Conservation (phyloP, 331 rosid species). For the Quercus tomentella region DNA sequence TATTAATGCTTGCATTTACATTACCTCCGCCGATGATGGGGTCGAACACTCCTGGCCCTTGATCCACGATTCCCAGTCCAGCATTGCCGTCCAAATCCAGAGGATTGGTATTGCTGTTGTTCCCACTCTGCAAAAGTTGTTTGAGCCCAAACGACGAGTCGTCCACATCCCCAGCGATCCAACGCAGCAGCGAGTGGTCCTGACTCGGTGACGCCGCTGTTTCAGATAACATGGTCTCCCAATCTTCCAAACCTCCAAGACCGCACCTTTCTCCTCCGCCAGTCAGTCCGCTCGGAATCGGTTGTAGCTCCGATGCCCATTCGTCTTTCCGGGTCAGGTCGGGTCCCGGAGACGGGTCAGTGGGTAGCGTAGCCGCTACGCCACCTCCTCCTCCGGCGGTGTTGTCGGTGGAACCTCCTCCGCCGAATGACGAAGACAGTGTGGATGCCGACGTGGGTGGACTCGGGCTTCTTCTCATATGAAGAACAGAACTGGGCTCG, state of each 20-base stretch:
- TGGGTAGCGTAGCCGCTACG: background rate
- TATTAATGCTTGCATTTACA: conserved; percentile 27
- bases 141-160: conserved; percentile 75
- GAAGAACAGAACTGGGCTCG: conserved; percentile 91
- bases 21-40: conserved; percentile 28
- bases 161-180: conserved; percentile 71
- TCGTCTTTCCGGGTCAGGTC: conserved; percentile 22
- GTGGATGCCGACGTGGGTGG: conserved; percentile 85
- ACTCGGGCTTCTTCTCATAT: conserved; percentile 68
- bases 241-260: conserved; percentile 60
- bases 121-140: conserved; percentile 56
- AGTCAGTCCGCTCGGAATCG: conserved; percentile 18
- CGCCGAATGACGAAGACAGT: conserved; percentile 80
- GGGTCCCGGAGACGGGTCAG: conserved; percentile 25
- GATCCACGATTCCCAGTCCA: conserved; percentile 48
- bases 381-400: conserved; percentile 33
- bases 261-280: conserved; percentile 57
- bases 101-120: conserved; percentile 21
- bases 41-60: conserved; percentile 47
- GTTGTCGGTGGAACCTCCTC: conserved; percentile 35
- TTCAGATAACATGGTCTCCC: conserved; percentile 75
- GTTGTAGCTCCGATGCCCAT: conserved; percentile 37
- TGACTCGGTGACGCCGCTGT: conserved; percentile 44
- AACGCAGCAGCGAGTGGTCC: conserved; percentile 60
- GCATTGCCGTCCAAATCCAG: conserved; percentile 53